Conservation (phyloP, 2,329 filamentous ascomycete genomes). For the Apiospora sp. region DNA sequence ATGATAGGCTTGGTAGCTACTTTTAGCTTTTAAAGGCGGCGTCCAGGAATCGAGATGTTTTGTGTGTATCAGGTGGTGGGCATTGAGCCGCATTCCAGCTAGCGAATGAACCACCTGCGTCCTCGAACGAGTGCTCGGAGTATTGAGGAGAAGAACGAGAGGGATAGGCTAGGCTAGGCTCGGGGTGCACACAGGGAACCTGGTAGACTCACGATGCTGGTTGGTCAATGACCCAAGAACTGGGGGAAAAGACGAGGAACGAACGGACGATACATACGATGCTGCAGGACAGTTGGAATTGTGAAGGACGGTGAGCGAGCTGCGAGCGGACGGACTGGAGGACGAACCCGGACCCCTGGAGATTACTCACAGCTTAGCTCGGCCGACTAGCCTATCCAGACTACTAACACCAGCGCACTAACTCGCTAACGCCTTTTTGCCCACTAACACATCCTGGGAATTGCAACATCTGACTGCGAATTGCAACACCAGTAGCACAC, state of each 20-base stretch:
- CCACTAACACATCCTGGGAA: background rate
- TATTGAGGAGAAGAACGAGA: background rate
- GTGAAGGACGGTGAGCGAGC: background rate
- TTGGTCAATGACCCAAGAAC: background rate
- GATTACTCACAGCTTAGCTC: conserved; percentile 19
- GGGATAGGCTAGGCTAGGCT: conserved; percentile 7
- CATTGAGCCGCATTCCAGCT: conserved; percentile 3
- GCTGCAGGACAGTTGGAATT: too few species aligned
- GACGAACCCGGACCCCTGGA: background rate
- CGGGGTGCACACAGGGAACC: background rate
- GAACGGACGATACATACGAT: too few species aligned
- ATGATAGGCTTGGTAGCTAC: background rate
- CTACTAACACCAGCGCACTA: background rate
- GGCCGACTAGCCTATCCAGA: background rate
- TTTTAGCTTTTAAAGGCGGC: background rate
- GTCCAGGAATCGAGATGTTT: conserved; percentile 3
- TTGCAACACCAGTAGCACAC: background rate
- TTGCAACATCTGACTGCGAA: conserved; percentile 7
- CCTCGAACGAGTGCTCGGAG: conserved; percentile 3
- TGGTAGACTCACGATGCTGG: background rate
- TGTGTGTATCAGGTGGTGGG: conserved; percentile 8
- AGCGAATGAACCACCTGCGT: background rate
- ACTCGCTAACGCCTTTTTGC: background rate
- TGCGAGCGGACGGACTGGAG: background rate
- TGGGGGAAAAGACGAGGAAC: background rate